These are phyloP conservation scores for Theileria luwenshuni DNA, from an alignment of 169 alveolate species.

Conservation along the genomic window DNA sequence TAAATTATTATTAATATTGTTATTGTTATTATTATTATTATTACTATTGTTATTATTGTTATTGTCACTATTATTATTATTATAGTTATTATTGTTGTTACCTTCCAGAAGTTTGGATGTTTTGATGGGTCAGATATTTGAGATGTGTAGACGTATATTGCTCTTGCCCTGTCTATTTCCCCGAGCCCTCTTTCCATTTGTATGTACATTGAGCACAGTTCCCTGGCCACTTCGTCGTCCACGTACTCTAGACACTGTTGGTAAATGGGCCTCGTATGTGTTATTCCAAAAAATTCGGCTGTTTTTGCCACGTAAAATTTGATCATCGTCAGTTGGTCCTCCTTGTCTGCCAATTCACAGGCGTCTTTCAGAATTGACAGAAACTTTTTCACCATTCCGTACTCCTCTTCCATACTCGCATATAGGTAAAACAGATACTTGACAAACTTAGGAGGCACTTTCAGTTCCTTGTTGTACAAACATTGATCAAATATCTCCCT, in stretches of 20 bases:
- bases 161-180: conserved; percentile 92
- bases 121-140: conserved; percentile 88
- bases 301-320: conserved; percentile 87
- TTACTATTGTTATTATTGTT: too few relatives aligned
- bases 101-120: conserved; percentile 76
- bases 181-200: conserved; percentile 90
- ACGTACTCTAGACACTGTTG: conserved; percentile 72
- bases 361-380: conserved; percentile 87
- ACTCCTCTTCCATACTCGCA: conserved; percentile 91
- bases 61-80: too few relatives aligned
- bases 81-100: too few relatives aligned
- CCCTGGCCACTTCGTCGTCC: conserved; percentile 75
- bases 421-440: conserved; percentile 70
- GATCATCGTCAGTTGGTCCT: conserved; percentile 82
- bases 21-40: too few relatives aligned
- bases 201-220: conserved; percentile 87
- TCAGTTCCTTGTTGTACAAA: conserved; percentile 62
- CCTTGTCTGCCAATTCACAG: conserved; percentile 75
- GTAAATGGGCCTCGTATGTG: conserved; percentile 84
- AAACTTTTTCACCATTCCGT: conserved; percentile 88
- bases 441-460: conserved; percentile 82
- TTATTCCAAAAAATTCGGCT: conserved; percentile 88
- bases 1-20: conserved; percentile 8
- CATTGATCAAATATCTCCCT: conserved; percentile 90
- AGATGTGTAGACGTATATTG: conserved; percentile 85